Evolutionary conservation across 345 rosid species (phyloP), one percentile per base, ranked within the genome.

Genomic region (Toxicodendron radicans): DNA sequence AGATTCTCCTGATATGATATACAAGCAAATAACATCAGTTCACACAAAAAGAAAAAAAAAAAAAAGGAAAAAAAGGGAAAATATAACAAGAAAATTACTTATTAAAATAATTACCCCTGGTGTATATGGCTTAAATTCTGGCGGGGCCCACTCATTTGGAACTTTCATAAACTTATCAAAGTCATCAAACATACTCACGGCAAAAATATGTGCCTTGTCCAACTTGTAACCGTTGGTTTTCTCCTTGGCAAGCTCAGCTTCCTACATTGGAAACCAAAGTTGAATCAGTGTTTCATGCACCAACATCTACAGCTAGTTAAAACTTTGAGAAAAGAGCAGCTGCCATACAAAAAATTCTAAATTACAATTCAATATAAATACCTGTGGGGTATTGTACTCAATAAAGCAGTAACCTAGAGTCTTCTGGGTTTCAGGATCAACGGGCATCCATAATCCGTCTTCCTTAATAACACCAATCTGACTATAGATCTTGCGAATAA

Each of bases 181-280:
- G 56, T 92, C 97, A 77, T 89, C 94, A 27, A 87, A 91, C 91
- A 86, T 86, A 84, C 81, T 95, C 12, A 91, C 98, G 12, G 84
- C 84, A 84, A 95, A 95, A 81, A 91, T 82, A 77, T 95, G 99
- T 24, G 88, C 48, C 74, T 81, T 90, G 70, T 85, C 95, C 83
- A 87, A 68, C 83, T 82, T 87, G 83, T 89, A 86, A 2, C 92
- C 94, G 53, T 90, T 82, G 18, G 90, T 91, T 78, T 85, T 92
- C 79, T 95, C 99, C 83, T 82, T 87, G 0, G 99, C 97, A 18
- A 87, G 88, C 85, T 95, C 97, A 58, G 99, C 99, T 83, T 95
- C 99, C 99, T 95, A 83, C 53, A 74, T 65, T 41, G 45, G 35
- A 13, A 41, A 62, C 6, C 71, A 75, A 64, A 54, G 17, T 27